phyloP scores from a whole-genome alignment of 257 asterid species.

The Handroanthus guayacan region DNA sequence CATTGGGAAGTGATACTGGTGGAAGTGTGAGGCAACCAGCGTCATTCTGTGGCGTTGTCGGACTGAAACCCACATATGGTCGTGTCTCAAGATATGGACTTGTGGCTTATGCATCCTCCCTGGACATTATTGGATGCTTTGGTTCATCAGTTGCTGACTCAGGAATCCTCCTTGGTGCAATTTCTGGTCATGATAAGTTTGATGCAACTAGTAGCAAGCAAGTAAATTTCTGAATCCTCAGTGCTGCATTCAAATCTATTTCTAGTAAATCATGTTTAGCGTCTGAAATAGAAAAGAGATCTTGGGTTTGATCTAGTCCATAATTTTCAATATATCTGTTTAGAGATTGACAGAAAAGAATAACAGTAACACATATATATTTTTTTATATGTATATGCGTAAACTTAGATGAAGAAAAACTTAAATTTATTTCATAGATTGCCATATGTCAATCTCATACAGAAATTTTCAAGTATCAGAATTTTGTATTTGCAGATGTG shows the following conservation, averaged over 20 bases:
- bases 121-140: slow-evolving; percentile 97
- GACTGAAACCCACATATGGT: slow-evolving; percentile 96
- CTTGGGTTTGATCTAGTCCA: background rate
- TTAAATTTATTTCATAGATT: slow-evolving; percentile 8
- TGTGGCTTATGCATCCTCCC: slow-evolving; percentile 95
- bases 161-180: slow-evolving; percentile 76
- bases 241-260: slow-evolving; percentile 18
- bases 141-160: slow-evolving; percentile 98
- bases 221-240: slow-evolving; percentile 46
- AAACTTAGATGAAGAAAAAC: background rate
- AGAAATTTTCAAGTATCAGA: background rate
- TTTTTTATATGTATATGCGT: no score
- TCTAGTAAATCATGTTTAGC: background rate
- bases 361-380: no score
- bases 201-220: slow-evolving; percentile 90
- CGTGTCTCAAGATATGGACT: slow-evolving; percentile 99
- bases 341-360: slow-evolving; percentile 1
- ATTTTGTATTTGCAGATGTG: slow-evolving; percentile 2
- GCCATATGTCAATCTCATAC: background rate
- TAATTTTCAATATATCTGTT: background rate
- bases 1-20: slow-evolving; percentile 97
- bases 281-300: background rate
- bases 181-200: slow-evolving; percentile 87
- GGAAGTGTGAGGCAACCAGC: slow-evolving; percentile 99
- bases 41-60: slow-evolving; percentile 96